phyloP scores from a whole-genome alignment of 73 alveolate genomes.

The Paramecium biaurelia region DNA sequence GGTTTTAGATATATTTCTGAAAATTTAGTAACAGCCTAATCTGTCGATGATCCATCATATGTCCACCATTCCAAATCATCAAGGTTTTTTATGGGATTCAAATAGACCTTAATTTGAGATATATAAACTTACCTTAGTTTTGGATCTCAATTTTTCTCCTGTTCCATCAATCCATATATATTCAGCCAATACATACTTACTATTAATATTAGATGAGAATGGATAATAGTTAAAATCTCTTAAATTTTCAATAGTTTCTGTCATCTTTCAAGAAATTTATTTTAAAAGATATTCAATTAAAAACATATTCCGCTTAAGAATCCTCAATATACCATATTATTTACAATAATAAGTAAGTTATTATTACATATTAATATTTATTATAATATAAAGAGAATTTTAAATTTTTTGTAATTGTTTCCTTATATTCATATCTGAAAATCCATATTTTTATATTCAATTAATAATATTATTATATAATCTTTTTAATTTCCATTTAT shows the following conservation, averaged over 20 bases:
- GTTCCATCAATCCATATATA: slow-evolving; percentile 90
- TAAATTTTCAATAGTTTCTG: slow-evolving; percentile 18
- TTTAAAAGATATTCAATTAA: neutral
- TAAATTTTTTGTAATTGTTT: neutral
- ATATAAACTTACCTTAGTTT: slow-evolving; percentile 55
- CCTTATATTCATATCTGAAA: neutral
- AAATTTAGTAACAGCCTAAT: slow-evolving; percentile 86
- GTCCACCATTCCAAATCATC: slow-evolving; percentile 90
- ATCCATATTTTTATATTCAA: neutral
- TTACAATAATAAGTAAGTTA: neutral
- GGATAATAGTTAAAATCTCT: slow-evolving; percentile 58
- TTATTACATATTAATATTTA: neutral
- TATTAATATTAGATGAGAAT: neutral
- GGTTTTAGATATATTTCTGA: slow-evolving; percentile 92
- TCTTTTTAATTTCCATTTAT: neutral
- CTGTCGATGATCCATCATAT: slow-evolving; percentile 92
- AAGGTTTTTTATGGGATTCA: slow-evolving; percentile 43
- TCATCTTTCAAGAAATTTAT: neutral
- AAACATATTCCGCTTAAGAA: neutral
- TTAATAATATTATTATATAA: no score
- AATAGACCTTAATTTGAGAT: slow-evolving; percentile 19
- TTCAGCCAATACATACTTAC: slow-evolving; percentile 66
- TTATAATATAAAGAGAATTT: neutral
- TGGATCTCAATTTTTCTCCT: slow-evolving; percentile 77
- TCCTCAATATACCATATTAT: neutral